phyloP scores from a whole-genome alignment of 305 asterid genomes.

The Plantago coronopus region DNA sequence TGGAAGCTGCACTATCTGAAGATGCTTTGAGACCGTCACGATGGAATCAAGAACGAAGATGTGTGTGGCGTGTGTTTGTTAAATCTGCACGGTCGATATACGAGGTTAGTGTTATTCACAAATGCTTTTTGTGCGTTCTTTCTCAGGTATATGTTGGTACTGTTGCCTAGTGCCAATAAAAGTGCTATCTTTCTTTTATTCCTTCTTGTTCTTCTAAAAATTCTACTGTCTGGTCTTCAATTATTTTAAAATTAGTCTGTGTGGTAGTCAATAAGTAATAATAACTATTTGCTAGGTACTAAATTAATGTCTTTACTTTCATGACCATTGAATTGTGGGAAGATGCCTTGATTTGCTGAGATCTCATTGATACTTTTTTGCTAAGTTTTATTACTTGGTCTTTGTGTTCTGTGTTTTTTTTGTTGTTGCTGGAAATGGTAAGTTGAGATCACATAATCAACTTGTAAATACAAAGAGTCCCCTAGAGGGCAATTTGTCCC shows the following conservation, averaged over 20 bases:
- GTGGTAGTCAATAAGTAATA: too few relatives aligned
- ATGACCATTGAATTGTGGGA: too few relatives aligned
- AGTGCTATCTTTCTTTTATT: slow-evolving; percentile 29
- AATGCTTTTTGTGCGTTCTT: slow-evolving; percentile 7
- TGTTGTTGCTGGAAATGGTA: background rate
- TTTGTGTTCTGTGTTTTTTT: background rate
- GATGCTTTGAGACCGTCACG: slow-evolving; percentile 72
- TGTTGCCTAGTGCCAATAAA: slow-evolving; percentile 28
- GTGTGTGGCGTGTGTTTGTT: slow-evolving; percentile 75
- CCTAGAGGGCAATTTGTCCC: background rate
- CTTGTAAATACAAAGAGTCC: too few relatives aligned
- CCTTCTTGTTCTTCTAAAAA: slow-evolving; percentile 8
- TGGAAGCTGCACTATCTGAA: slow-evolving; percentile 84
- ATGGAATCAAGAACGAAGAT: slow-evolving; percentile 50
- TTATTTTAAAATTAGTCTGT: too few relatives aligned
- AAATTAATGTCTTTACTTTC: too few relatives aligned
- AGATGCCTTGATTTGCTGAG: too few relatives aligned
- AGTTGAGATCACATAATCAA: background rate
- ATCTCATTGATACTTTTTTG: too few relatives aligned
- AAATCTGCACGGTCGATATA: slow-evolving; percentile 73
- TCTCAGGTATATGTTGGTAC: slow-evolving; percentile 1
- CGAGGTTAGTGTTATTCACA: slow-evolving; percentile 51
- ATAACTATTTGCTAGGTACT: too few relatives aligned
- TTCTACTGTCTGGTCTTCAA: too few relatives aligned
- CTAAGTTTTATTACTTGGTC: background rate